These are phyloP conservation scores for Fusarium globosum DNA, from an alignment of 2,329 filamentous ascomycete species.

Conservation along the genomic window DNA sequence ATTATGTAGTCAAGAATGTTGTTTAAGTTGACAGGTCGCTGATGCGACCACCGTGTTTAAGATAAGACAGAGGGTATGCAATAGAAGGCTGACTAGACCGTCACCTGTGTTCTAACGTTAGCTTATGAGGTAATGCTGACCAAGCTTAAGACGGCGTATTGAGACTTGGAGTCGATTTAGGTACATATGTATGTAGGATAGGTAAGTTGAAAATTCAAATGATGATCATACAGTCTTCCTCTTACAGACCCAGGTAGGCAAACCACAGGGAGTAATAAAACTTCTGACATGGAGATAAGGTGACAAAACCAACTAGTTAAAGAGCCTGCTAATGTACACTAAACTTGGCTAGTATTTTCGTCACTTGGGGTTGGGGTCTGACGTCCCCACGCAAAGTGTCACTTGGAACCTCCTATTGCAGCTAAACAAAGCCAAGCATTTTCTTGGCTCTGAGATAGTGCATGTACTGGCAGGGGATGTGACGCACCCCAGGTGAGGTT, in stretches of 20 bases:
- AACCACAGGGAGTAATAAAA: neutral
- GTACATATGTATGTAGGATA: neutral
- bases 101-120: neutral
- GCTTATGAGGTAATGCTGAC: neutral
- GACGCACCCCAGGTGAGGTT: neutral
- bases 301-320: neutral
- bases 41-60: neutral
- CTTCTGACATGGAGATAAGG: neutral
- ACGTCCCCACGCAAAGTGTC: conserved; percentile 1
- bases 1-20: neutral
- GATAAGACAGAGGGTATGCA: neutral
- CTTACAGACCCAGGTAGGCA: neutral
- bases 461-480: conserved; percentile 16
- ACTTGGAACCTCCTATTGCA: conserved; percentile 30
- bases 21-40: neutral
- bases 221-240: neutral
- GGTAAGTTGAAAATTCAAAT: neutral
- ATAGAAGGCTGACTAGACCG: neutral
- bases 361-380: neutral
- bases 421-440: conserved; percentile 14
- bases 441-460: conserved; percentile 37
- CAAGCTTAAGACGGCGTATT: neutral
- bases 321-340: neutral
- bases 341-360: neutral
- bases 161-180: neutral